Evolutionary conservation across 2,329 filamentous ascomycete species (phyloP).

Genomic region (Colletotrichum sp.): DNA sequence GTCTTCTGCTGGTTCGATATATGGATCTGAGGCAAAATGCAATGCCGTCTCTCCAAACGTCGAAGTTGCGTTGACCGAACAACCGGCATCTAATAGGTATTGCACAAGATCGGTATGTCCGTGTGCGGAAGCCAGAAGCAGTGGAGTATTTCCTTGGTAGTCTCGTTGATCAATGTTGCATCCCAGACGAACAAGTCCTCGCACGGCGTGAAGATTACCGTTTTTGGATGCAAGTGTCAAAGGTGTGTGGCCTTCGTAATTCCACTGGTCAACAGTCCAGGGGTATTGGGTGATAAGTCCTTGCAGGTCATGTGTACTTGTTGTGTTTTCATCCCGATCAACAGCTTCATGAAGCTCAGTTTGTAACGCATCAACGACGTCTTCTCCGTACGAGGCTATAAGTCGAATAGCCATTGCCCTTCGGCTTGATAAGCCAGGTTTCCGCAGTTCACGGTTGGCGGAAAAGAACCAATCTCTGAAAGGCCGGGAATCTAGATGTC

Average conservation of each 20-base stretch:
- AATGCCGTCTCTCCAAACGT: accelerated
- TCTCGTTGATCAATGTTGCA: neutral
- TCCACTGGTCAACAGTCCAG: neutral
- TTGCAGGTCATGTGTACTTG: too few relatives aligned
- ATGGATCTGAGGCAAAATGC: neutral
- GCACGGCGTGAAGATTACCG: neutral
- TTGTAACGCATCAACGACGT: neutral
- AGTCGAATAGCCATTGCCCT: neutral
- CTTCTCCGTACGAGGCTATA: neutral
- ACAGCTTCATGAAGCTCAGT: neutral
- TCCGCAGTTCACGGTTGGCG: neutral
- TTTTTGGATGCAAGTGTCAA: neutral
- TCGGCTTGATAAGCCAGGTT: accelerated
- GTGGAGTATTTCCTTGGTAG: neutral
- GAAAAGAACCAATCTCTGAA: neutral
- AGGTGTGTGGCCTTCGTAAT: neutral
- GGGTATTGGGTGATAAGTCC: neutral
- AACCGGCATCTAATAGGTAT: neutral
- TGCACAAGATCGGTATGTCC: neutral
- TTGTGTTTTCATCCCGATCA: too few relatives aligned
- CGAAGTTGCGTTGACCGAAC: accelerated
- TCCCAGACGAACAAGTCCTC: neutral
- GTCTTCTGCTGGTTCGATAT: accelerated
- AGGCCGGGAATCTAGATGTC: neutral
- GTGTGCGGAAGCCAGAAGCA: accelerated